Percentiles rank a stretch among this genome's conserved stretches.
Evolutionary conservation across 2,329 filamentous ascomycete species (phyloP).

Genomic region (Ilyonectria sp.): DNA sequence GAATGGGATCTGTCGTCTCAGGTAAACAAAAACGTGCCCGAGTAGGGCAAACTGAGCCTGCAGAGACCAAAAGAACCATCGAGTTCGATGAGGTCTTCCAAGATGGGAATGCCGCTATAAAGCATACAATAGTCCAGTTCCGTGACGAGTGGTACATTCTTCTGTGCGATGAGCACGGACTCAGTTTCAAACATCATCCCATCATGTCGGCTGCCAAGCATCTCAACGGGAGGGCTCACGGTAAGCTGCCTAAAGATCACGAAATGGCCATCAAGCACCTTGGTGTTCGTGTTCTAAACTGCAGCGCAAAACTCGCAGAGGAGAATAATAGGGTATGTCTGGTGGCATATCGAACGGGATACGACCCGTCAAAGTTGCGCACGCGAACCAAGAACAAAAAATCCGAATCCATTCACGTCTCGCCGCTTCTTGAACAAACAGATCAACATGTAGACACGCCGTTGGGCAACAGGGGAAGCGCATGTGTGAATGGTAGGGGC

Average conservation of each 20-base stretch:
- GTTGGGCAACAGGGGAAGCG: too few species aligned
- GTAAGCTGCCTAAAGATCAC: background rate
- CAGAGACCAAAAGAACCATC: background rate
- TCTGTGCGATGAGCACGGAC: conserved; percentile 16
- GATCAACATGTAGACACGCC: too few species aligned
- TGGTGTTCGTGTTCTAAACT: conserved; percentile 16
- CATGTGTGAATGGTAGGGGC: too few species aligned
- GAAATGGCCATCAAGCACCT: conserved; percentile 1
- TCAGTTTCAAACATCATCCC: conserved; percentile 7
- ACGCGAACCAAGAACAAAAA: background rate
- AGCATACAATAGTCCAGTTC: conserved; percentile 18
- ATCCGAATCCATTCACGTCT: background rate
- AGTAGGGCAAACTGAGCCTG: background rate
- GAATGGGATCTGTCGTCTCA: too few species aligned
- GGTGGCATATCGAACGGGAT: too few species aligned
- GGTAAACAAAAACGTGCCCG: background rate
- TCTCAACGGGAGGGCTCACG: conserved; percentile 10
- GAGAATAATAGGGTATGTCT: conserved; percentile 12
- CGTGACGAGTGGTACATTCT: conserved; percentile 27
- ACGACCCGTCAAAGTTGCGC: too few species aligned
- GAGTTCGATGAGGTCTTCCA: conserved; percentile 22
- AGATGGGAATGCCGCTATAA: conserved; percentile 10
- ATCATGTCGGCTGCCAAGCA: conserved; percentile 19
- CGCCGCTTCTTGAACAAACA: too few species aligned
- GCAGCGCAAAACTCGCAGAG: conserved; percentile 4